Conservation (phyloP, 768 basidiomycete species). For the Galerina marginata region DNA sequence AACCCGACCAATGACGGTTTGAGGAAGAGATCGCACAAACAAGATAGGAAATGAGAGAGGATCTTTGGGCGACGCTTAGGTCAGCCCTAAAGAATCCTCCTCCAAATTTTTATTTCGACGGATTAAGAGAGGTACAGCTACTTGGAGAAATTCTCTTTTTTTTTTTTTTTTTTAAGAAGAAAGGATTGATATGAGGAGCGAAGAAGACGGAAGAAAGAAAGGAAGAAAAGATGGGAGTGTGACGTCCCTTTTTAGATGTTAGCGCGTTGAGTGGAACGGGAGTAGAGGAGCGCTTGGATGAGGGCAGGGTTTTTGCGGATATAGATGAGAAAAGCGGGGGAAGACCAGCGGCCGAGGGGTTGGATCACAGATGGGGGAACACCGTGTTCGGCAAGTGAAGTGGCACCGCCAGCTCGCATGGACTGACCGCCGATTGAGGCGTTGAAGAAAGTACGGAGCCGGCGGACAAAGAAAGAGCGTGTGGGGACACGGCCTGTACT, state of each 20-base stretch:
- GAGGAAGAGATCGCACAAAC: too few relatives aligned
- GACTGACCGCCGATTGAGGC: slow-evolving; percentile 1
- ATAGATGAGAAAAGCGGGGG: not conserved
- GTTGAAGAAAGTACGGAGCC: not conserved
- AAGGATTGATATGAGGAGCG: not conserved
- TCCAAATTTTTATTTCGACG: too few relatives aligned
- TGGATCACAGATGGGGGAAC: not conserved
- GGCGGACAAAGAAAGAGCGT: slow-evolving; percentile 4
- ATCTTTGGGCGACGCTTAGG: too few relatives aligned
- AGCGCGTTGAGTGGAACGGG: not conserved
- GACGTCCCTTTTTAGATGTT: not conserved
- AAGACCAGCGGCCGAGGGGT: not conserved
- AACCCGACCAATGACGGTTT: too few relatives aligned
- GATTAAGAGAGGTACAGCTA: too few relatives aligned
- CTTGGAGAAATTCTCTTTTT: too few relatives aligned
- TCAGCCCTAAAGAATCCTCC: too few relatives aligned
- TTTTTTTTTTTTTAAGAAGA: not conserved
- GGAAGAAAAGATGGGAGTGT: not conserved
- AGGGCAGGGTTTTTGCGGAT: not conserved
- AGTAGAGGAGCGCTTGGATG: not conserved
- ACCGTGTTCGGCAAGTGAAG: not conserved
- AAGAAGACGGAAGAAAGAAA: too few relatives aligned
- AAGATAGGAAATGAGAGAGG: too few relatives aligned
- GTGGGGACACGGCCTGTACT: slow-evolving; percentile 5
- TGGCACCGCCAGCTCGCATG: slow-evolving; percentile 9